Base-by-base conservation (phyloP, 495 filamentous ascomycete species). In the Tetracladium setigerum region DNA sequence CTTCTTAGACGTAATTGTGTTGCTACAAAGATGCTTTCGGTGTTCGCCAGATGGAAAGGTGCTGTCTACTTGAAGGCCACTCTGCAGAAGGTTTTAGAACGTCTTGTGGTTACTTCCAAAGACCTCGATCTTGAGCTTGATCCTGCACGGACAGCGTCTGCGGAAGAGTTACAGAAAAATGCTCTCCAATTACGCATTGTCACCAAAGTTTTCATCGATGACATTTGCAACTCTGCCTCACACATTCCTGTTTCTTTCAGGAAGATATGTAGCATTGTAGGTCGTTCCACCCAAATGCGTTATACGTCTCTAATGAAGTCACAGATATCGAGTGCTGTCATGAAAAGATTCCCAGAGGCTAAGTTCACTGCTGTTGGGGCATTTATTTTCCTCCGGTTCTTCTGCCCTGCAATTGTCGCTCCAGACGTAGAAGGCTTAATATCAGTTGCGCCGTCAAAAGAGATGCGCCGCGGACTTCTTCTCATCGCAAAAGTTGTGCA, bases 361-460 rank as follows among this genome's bases (percentile, higher is more conserved):
- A 84, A 82, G 59, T 84, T 80, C 53, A 84, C 79, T 2, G 80
- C 80, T 30, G 80, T 84, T 31, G 80, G 80, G 1, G 78, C 80
- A 1, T 84, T 84, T 55, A 80, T 84, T 45, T 84, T 84, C 54
- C 64, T 84, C 14, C 72, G 80, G 12, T 84, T 83, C 66, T 84
- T 84, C 54, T 83, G 80, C 47, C 80, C 79, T 16, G 80, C 80
- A 13, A 83, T 84, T 49, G 80, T 84, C 9, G 76, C 80, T 2
- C 80, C 80, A 1, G 80, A 84, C 58, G 74, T 67, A 7, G 80
- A 84, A 57, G 78, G 77, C 4, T 66, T 84, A n/a, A 73, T 82
- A 15, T 55, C 64, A 24, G 64, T 60, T 12, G 50, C 75, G 11
- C 78, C 77, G 11, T 77, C 78, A 5, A 83, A 82, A 55, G 77